Evolutionary conservation across 768 basidiomycete genomes (phyloP).

Genomic region (Termitomyces sp.): DNA sequence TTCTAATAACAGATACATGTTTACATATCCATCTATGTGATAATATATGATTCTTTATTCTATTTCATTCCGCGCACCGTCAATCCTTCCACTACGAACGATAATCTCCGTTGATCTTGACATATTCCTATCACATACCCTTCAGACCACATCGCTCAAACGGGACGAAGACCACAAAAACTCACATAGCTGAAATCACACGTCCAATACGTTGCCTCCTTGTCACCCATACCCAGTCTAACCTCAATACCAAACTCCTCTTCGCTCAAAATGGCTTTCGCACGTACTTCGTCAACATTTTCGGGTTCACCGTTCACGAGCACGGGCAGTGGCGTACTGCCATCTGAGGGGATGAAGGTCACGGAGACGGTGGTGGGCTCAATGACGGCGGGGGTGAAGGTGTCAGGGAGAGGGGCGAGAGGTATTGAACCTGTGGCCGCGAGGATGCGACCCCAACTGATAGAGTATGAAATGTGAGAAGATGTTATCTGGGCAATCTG

Average conservation of each 20-base stretch:
- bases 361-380: slow-evolving; percentile 81
- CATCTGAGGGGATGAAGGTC: slow-evolving; percentile 77
- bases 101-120: slow-evolving; percentile 92
- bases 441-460: slow-evolving; percentile 94
- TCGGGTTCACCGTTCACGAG: slow-evolving; percentile 95
- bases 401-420: slow-evolving; percentile 46
- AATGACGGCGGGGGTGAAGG: slow-evolving; percentile 42
- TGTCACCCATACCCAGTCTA: slow-evolving; percentile 63
- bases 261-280: slow-evolving; percentile 72
- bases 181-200: slow-evolving; percentile 97
- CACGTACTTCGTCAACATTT: slow-evolving; percentile 80
- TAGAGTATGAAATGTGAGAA: neutral
- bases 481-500: too few relatives aligned
- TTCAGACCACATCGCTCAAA: neutral
- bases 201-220: slow-evolving; percentile 87
- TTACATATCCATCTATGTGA: neutral
- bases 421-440: slow-evolving; percentile 84
- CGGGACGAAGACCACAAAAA: slow-evolving; percentile 15
- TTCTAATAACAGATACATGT: neutral
- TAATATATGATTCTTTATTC: neutral
- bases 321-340: slow-evolving; percentile 56
- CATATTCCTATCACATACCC: slow-evolving; percentile 70
- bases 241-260: slow-evolving; percentile 87
- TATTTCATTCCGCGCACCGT: neutral
- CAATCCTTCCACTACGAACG: slow-evolving; percentile 24